These are phyloP conservation scores for Fusarium anthophilum DNA, from an alignment of 2,329 filamentous ascomycete species.

Conservation along the genomic window DNA sequence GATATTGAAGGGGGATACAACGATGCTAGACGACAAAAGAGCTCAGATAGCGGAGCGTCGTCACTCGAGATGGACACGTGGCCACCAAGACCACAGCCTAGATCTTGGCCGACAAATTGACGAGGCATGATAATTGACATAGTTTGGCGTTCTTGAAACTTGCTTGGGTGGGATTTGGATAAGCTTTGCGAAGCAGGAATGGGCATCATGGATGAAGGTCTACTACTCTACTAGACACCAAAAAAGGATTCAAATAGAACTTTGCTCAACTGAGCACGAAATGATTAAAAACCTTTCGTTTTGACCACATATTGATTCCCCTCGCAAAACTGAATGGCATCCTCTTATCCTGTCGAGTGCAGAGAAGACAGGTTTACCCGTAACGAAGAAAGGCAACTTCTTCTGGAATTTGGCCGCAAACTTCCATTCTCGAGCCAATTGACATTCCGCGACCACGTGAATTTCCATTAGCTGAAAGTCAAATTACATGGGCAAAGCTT, in stretches of 20 bases:
- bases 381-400: not conserved
- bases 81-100: conserved; percentile 31
- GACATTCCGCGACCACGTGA: not conserved
- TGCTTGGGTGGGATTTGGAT: not conserved
- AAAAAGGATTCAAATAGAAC: not conserved
- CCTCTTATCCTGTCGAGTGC: not conserved
- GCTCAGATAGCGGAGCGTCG: conserved; percentile 27
- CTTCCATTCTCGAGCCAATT: not conserved
- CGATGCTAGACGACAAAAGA: conserved; percentile 26
- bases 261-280: not conserved
- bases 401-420: not conserved
- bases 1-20: conserved; percentile 32
- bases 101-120: conserved; percentile 24
- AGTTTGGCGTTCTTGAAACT: conserved; percentile 22
- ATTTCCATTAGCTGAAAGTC: not conserved
- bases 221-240: not conserved
- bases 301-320: not conserved
- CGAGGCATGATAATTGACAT: conserved; percentile 6
- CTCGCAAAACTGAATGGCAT: not conserved
- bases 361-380: not conserved
- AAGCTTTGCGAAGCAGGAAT: conserved; percentile 3
- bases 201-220: not conserved
- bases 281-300: not conserved
- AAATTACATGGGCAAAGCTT: not conserved
- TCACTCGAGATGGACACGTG: conserved; percentile 40